Base-by-base conservation (phyloP, 305 asterid genomes). In the Lippia alba region DNA sequence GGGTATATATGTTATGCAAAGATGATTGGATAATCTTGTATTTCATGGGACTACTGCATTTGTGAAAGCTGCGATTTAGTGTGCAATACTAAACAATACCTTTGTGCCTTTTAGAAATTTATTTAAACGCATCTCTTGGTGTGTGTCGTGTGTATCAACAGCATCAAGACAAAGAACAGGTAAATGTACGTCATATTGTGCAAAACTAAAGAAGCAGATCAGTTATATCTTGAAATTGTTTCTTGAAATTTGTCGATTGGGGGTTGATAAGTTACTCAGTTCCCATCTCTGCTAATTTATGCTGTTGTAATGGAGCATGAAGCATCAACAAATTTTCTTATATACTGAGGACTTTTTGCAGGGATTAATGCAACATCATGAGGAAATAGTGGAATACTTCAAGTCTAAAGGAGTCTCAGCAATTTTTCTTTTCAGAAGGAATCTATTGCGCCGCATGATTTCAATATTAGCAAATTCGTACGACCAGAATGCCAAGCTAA, bases 401-500 rank as follows among this genome's bases (percentile, higher is more conserved):
- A 90, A 85, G 7, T 54, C 78, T 51, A 88, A 71, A 78, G 98
- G 98, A 59, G 94, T 92, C 75, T 92, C 94, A 11, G 82, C 78
- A 18, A 78, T 92, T 63, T 92, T 92, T 79, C 96, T 92, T 50
- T 90, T 90, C 68, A 80, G 98, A 81, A 83, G 88, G 78, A 92
- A 90, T 81, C 86, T 90, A 24, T 76, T 92, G 76, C 91, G 98
- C 32, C 82, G 96, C 36, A 83, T 85, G 91, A 69, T 92, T 67
- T 92, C 97, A 39, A 84, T 92, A 41, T 91, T 88, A 19, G 97
- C 96, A 63, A 92, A 92, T 81, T 86, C 97, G 32, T 90, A 88
- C 61, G 98, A 92, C 81, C 96, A 82, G 70, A 81, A 80, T 61
- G 89, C 94, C 66, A 92, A 87, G 86, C 81, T 76, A 46, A 73